phyloP scores from a whole-genome alignment of 805 yeast species.

The Candida nemodendra region DNA sequence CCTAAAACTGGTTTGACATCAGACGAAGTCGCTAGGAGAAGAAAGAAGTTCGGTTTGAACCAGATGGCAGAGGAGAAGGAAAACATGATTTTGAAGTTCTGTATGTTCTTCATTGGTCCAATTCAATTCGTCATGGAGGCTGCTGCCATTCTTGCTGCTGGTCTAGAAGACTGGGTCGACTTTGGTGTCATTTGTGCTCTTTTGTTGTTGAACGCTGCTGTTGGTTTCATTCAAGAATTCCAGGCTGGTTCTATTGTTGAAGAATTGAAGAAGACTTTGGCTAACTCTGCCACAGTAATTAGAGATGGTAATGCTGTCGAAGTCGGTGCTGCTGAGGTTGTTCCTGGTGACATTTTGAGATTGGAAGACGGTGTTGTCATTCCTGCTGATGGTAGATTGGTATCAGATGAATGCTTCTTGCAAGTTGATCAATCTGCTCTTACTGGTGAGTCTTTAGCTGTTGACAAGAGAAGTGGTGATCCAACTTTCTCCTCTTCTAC shows the following conservation, averaged over 20 bases:
- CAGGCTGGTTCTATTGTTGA: slow-evolving; percentile 98
- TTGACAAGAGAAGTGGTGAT: slow-evolving; percentile 88
- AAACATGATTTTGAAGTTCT: slow-evolving; percentile 73
- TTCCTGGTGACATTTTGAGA: slow-evolving; percentile 92
- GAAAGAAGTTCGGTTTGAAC: slow-evolving; percentile 88
- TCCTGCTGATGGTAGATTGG: slow-evolving; percentile 90
- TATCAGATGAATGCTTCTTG: slow-evolving; percentile 79
- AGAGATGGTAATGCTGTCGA: slow-evolving; percentile 79
- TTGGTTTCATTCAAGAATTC: slow-evolving; percentile 96
- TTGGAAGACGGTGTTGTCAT: slow-evolving; percentile 91
- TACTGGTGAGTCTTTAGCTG: slow-evolving; percentile 97
- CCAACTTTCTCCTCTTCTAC: slow-evolving; percentile 88
- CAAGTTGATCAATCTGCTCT: slow-evolving; percentile 96
- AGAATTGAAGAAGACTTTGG: slow-evolving; percentile 92
- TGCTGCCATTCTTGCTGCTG: slow-evolving; percentile 93
- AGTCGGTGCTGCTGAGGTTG: slow-evolving; percentile 79
- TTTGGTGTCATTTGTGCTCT: slow-evolving; percentile 95
- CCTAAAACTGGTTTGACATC: slow-evolving; percentile 71
- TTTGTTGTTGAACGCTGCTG: slow-evolving; percentile 81
- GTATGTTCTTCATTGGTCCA: slow-evolving; percentile 90
- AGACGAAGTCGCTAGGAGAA: slow-evolving; percentile 77
- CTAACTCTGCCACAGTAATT: slow-evolving; percentile 82
- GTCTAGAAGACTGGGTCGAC: slow-evolving; percentile 98
- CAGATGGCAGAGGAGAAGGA: slow-evolving; percentile 90
- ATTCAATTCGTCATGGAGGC: slow-evolving; percentile 97